phyloP scores from a whole-genome alignment of 352 stramenopile genomes.

The Phytophthora pinifolia region DNA sequence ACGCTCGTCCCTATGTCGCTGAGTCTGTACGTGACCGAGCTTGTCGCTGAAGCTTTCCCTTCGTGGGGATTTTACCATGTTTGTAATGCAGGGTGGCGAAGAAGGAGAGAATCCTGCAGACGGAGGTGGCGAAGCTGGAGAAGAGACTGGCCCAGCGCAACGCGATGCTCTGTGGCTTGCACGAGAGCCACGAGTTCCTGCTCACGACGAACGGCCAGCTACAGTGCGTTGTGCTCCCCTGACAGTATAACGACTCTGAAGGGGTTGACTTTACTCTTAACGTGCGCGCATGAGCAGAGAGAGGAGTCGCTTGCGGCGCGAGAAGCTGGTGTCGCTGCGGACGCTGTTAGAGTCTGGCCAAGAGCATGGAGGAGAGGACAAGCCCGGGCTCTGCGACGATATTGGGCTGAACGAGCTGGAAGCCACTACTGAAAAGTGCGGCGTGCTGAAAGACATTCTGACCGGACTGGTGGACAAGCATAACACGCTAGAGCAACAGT shows the following conservation, averaged over 20 bases:
- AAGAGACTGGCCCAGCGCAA: slow-evolving; percentile 34
- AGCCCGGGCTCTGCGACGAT: slow-evolving; percentile 4
- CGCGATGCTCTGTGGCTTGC: slow-evolving; percentile 34
- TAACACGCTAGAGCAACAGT: slow-evolving; percentile 21
- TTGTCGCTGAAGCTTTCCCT: slow-evolving; percentile 5
- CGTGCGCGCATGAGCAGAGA: slow-evolving; percentile 15
- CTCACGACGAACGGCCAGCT: slow-evolving; percentile 46
- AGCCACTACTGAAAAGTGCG: slow-evolving; percentile 32
- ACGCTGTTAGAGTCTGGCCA: slow-evolving; percentile 12
- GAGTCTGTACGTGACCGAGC: slow-evolving; percentile 22
- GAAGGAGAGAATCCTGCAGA: slow-evolving; percentile 44
- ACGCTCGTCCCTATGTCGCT: slow-evolving; percentile 34
- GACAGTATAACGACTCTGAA: too few relatives aligned
- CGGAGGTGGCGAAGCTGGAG: slow-evolving; percentile 36
- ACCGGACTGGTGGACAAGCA: slow-evolving; percentile 27
- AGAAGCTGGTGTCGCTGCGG: slow-evolving; percentile 26
- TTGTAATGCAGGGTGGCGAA: slow-evolving; percentile 36
- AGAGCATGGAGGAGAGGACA: slow-evolving; percentile 2
- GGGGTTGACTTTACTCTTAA: not conserved
- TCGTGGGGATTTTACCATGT: not conserved
- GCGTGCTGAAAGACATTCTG: slow-evolving; percentile 28
- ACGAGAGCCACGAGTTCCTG: slow-evolving; percentile 37
- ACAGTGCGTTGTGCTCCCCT: slow-evolving; percentile 20
- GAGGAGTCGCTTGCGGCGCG: slow-evolving; percentile 18
- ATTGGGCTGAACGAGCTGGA: slow-evolving; percentile 28